Conservation (phyloP, 257 asterid species). For the Rubia yunnanensis region DNA sequence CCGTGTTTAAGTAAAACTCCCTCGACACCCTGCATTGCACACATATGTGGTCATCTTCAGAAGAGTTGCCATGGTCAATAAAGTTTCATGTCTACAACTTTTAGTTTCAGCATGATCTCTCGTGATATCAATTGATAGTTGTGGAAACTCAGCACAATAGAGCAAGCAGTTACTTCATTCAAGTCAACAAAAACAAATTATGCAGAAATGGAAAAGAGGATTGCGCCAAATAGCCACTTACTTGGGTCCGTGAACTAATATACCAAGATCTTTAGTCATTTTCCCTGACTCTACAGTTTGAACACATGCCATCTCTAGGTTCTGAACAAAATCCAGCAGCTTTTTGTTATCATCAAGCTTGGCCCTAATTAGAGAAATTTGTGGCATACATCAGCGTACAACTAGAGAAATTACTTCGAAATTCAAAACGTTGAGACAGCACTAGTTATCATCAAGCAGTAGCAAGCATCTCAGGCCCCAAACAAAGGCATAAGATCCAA, state of each 20-base stretch:
- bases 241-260: conserved; percentile 76
- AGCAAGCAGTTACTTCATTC: background rate
- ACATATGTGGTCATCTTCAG: conserved; percentile 11
- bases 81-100: background rate
- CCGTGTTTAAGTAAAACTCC: conserved; percentile 67
- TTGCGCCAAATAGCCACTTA: conserved; percentile 36
- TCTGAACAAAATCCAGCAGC: conserved; percentile 56
- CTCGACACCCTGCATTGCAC: conserved; percentile 55
- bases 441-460: background rate
- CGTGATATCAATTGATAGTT: background rate
- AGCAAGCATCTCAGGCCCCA: background rate
- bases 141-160: background rate
- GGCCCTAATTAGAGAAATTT: conserved; percentile 40
- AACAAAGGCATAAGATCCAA: background rate
- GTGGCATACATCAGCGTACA: background rate
- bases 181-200: background rate
- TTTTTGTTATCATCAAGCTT: conserved; percentile 63
- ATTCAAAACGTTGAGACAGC: background rate
- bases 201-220: background rate
- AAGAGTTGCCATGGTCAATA: conserved; percentile 1
- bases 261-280: conserved; percentile 92
- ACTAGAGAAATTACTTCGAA: background rate
- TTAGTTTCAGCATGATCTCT: background rate
- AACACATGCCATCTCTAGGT: conserved; percentile 75
- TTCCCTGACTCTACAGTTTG: conserved; percentile 86